A percentile compares a stretch with the other conserved stretches of the same genome.
Evolutionary conservation across 768 basidiomycete genomes (phyloP).

Genomic region (Lanmaoa rubissima): DNA sequence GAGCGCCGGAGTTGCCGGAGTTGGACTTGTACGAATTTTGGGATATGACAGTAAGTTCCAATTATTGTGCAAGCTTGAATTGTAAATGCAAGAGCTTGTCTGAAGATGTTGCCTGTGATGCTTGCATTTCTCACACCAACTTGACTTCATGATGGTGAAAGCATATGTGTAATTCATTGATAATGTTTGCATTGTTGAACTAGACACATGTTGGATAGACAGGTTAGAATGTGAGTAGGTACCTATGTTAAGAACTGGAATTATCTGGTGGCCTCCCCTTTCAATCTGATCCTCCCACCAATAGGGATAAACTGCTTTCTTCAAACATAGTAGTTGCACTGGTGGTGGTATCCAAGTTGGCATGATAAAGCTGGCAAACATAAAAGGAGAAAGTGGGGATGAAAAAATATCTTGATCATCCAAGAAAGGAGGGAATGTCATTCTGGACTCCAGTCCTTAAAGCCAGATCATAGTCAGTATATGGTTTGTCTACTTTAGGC

Average conservation of each 20-base stretch:
- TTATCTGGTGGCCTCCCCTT: constrained; percentile 79
- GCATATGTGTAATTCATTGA: constrained; percentile 98
- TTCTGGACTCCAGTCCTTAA: constrained; percentile 63
- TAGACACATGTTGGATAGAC: constrained; percentile 26
- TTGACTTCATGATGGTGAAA: constrained; percentile 96
- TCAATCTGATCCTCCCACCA: constrained; percentile 86
- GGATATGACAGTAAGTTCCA: constrained; percentile 83
- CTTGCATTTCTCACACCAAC: constrained; percentile 89
- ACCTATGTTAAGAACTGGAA: constrained; percentile 84
- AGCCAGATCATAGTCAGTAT: constrained; percentile 1
- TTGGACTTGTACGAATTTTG: no score
- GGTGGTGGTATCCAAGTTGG: constrained; percentile 72
- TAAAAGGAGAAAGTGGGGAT: constrained; percentile 51
- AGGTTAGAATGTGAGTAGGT: neutral
- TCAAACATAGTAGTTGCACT: constrained; percentile 60
- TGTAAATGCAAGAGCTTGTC: constrained; percentile 86
- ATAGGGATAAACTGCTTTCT: constrained; percentile 76
- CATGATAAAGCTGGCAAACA: constrained; percentile 66
- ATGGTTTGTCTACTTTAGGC: neutral
- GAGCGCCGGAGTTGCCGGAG: no score
- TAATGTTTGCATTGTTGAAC: no score
- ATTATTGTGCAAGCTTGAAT: constrained; percentile 65
- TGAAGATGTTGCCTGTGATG: constrained; percentile 83
- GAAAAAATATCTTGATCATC: constrained; percentile 73
- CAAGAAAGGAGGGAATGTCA: constrained; percentile 68